Evolutionary conservation across 1,284 basidiomycete species (phyloP).

Genomic region (Trametes polyzona): DNA sequence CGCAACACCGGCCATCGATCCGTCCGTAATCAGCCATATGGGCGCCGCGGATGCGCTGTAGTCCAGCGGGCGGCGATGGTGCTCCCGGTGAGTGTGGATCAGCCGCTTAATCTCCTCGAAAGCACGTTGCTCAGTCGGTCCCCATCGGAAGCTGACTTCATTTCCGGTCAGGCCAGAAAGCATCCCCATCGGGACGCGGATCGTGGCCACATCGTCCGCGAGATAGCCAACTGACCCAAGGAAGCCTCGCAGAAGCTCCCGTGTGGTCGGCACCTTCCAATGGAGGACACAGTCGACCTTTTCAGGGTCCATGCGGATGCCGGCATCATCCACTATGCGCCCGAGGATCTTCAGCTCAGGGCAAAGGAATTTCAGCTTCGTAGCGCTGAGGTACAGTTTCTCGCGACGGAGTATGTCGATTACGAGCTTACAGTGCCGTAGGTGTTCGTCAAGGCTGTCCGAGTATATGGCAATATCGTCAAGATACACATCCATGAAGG

Average conservation of each 20-base stretch:
- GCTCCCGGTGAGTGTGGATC: conserved; percentile 23
- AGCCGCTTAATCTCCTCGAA: conserved; percentile 33
- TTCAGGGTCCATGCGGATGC: conserved; percentile 37
- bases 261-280: conserved; percentile 35
- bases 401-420: conserved; percentile 29
- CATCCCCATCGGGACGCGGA: conserved; percentile 28
- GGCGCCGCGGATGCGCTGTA: conserved; percentile 15
- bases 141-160: conserved; percentile 26
- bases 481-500: conserved; percentile 20
- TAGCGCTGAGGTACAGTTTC: conserved; percentile 29
- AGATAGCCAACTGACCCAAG: conserved; percentile 23
- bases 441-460: conserved; percentile 32
- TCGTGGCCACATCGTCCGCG: conserved; percentile 13
- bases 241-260: conserved; percentile 26
- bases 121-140: conserved; percentile 29
- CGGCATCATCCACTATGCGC: conserved; percentile 33
- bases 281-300: conserved; percentile 36
- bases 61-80: conserved; percentile 27
- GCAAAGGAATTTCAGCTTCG: conserved; percentile 36
- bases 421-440: conserved; percentile 27
- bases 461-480: conserved; percentile 40
- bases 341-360: conserved; percentile 34
- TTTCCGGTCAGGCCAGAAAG: conserved; percentile 19
- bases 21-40: conserved; percentile 29
- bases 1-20: conserved; percentile 16